Evolutionary conservation across 2,329 filamentous ascomycete species (phyloP).

Genomic region (Aureobasidium musti): DNA sequence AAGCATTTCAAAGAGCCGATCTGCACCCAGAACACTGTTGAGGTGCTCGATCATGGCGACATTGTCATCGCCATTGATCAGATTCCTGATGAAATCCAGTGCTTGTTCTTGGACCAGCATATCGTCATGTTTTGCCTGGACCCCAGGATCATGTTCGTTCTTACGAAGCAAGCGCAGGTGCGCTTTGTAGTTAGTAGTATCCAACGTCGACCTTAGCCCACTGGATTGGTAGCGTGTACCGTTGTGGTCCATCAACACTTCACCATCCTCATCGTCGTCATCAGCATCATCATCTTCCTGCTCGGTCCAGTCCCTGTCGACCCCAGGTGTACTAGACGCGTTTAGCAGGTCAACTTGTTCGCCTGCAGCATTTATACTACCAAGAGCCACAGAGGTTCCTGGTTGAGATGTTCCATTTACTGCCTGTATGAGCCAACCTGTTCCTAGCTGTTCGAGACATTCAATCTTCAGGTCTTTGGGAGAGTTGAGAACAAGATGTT

Average conservation of each 20-base stretch:
- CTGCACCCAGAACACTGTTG: slow-evolving; percentile 72
- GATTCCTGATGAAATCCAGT: slow-evolving; percentile 84
- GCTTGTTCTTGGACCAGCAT: slow-evolving; percentile 87
- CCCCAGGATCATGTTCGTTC: slow-evolving; percentile 64
- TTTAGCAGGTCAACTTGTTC: slow-evolving; percentile 63
- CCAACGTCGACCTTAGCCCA: slow-evolving; percentile 41
- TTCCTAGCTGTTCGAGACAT: slow-evolving; percentile 74
- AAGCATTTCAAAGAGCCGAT: slow-evolving; percentile 78
- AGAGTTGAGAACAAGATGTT: slow-evolving; percentile 78
- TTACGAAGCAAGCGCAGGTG: slow-evolving; percentile 34
- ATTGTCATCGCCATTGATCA: slow-evolving; percentile 68
- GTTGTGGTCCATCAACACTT: slow-evolving; percentile 49
- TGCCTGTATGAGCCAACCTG: slow-evolving; percentile 77
- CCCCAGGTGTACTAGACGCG: slow-evolving; percentile 48
- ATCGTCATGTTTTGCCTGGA: slow-evolving; percentile 73
- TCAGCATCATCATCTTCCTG: slow-evolving; percentile 37
- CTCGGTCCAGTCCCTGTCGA: slow-evolving; percentile 43
- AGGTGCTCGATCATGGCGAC: slow-evolving; percentile 81
- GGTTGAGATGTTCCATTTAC: slow-evolving; percentile 61
- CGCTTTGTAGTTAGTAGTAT: slow-evolving; percentile 31
- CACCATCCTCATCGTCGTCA: slow-evolving; percentile 48
- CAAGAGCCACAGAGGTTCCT: slow-evolving; percentile 44
- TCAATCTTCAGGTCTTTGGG: slow-evolving; percentile 71
- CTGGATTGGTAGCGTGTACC: slow-evolving; percentile 43
- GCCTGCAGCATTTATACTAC: slow-evolving; percentile 60